Evolutionary conservation across 1,284 basidiomycete species (phyloP).

Genomic region (Apiotrichum montevideense): DNA sequence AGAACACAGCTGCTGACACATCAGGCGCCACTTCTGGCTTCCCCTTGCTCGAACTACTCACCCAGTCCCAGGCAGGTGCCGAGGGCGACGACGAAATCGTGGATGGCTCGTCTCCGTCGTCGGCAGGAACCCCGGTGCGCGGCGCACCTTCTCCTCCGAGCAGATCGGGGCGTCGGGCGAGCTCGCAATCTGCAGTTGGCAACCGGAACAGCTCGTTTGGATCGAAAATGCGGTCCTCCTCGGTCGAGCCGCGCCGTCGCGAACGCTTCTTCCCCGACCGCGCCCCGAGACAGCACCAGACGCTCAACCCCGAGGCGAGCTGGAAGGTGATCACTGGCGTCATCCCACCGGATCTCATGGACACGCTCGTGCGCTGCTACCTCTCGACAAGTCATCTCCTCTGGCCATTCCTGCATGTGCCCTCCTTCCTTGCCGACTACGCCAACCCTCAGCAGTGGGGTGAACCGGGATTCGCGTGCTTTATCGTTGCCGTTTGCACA

Average conservation of each 20-base stretch:
- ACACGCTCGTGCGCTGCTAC: conserved; percentile 55
- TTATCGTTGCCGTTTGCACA: conserved; percentile 82
- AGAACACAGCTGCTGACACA: conserved; percentile 6
- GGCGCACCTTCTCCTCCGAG: conserved; percentile 7
- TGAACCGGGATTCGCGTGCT: conserved; percentile 82
- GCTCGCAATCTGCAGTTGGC: conserved; percentile 12
- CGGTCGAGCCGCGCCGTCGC: conserved; percentile 20
- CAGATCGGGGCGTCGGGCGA: conserved; percentile 11
- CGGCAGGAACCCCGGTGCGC: conserved; percentile 4
- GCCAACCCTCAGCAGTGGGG: conserved; percentile 87
- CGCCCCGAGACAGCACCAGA: conserved; percentile 60
- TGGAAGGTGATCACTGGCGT: conserved; percentile 71
- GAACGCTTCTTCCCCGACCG: conserved; percentile 57
- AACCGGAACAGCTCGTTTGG: conserved; percentile 7
- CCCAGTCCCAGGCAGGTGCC: conserved; percentile 51
- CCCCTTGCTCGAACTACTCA: conserved; percentile 70
- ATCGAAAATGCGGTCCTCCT: conserved; percentile 17
- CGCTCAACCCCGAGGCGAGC: conserved; percentile 62
- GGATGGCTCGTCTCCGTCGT: conserved; percentile 19
- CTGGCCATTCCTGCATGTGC: conserved; percentile 82
- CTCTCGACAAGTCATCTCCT: conserved; percentile 86
- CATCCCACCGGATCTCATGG: conserved; percentile 82
- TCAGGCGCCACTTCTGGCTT: conserved; percentile 77
- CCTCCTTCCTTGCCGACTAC: conserved; percentile 79
- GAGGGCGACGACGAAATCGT: conserved; percentile 10